These are phyloP conservation scores for Cyclospora cayetanensis DNA, from an alignment of 169 alveolate species.

Conservation along the genomic window DNA sequence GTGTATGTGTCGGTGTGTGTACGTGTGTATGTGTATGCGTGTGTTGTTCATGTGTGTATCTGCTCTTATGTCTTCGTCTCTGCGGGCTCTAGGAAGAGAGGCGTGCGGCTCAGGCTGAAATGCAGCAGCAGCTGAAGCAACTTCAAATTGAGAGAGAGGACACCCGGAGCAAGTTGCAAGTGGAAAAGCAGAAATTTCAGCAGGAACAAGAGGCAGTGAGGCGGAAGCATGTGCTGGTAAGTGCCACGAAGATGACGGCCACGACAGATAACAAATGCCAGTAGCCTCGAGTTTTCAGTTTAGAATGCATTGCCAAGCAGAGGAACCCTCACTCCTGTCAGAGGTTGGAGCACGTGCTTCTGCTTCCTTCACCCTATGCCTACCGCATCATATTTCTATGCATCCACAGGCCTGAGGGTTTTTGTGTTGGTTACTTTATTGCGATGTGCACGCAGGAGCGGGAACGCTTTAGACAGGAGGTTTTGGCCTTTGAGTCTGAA, in stretches of 20 bases:
- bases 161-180: slow-evolving; percentile 83
- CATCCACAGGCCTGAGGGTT: neutral
- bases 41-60: neutral
- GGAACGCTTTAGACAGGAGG: slow-evolving; percentile 66
- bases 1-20: no score
- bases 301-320: no score
- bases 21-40: neutral
- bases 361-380: no score
- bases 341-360: no score
- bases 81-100: slow-evolving; percentile 79
- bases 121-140: slow-evolving; percentile 83
- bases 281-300: no score
- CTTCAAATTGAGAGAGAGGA: slow-evolving; percentile 88
- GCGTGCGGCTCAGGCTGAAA: slow-evolving; percentile 82
- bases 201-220: slow-evolving; percentile 79
- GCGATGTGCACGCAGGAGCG: slow-evolving; percentile 60
- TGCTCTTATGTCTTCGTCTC: neutral
- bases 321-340: no score
- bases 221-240: slow-evolving; percentile 42
- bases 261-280: no score
- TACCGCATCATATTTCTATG: no score
- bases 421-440: neutral
- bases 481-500: slow-evolving; percentile 71
- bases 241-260: neutral
- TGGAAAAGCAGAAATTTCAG: slow-evolving; percentile 81